Evolutionary conservation across 441 rosid genomes (phyloP).

Genomic region (Euphorbia corollata): DNA sequence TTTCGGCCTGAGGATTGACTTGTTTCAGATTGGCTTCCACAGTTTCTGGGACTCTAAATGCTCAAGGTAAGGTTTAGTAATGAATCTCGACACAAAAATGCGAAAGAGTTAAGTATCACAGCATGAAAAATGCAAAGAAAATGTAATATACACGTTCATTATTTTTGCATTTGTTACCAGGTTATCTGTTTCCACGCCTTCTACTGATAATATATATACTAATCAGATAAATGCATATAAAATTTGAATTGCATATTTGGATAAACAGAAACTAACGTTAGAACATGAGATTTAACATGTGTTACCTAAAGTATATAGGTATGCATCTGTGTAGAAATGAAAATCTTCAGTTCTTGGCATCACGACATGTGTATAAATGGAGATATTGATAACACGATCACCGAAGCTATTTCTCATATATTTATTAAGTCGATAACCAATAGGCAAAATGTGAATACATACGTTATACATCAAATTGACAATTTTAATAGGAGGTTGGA

Average conservation of each 20-base stretch:
- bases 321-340: neutral
- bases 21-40: neutral
- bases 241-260: too few species aligned
- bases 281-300: neutral
- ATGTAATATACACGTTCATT: neutral
- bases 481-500: too few species aligned
- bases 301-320: neutral
- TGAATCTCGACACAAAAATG: neutral
- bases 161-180: neutral
- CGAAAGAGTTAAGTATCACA: too few species aligned
- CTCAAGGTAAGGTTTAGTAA: conserved; percentile 12
- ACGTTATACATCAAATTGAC: too few species aligned
- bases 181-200: too few species aligned
- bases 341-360: neutral
- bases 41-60: conserved; percentile 3
- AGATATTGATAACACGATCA: too few species aligned
- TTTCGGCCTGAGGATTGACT: conserved; percentile 54
- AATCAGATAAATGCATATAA: too few species aligned
- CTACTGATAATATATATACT: too few species aligned
- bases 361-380: neutral
- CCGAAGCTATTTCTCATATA: too few species aligned
- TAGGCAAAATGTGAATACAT: too few species aligned
- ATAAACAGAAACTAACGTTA: too few species aligned
- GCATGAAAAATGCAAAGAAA: neutral
- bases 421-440: too few species aligned